Conservation (phyloP, 371 early-diverging fungal genomes). For the Syncephalastrum contaminatum region DNA sequence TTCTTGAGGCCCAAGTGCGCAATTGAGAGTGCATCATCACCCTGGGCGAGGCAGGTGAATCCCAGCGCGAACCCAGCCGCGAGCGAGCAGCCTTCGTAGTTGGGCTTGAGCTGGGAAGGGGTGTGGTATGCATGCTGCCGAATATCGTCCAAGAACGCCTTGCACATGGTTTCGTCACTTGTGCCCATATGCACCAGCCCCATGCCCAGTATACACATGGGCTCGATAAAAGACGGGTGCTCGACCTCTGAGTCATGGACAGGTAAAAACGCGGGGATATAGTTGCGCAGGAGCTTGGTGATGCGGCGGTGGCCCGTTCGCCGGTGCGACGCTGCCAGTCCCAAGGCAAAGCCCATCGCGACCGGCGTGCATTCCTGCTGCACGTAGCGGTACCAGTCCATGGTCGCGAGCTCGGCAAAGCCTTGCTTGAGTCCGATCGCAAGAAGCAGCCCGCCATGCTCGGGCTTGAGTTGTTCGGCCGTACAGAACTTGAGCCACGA, state of each 20-base stretch:
- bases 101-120: slow-evolving; percentile 31
- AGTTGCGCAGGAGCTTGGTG: slow-evolving; percentile 66
- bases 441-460: slow-evolving; percentile 82
- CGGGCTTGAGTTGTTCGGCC: slow-evolving; percentile 47
- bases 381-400: slow-evolving; percentile 66
- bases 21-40: slow-evolving; percentile 50
- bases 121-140: slow-evolving; percentile 31
- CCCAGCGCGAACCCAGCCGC: slow-evolving; percentile 85
- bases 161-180: slow-evolving; percentile 62
- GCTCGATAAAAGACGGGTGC: slow-evolving; percentile 58
- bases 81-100: slow-evolving; percentile 56
- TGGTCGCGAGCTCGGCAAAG: slow-evolving; percentile 58
- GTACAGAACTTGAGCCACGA: slow-evolving; percentile 80
- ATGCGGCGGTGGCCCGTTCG: slow-evolving; percentile 65
- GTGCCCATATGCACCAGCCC: slow-evolving; percentile 77
- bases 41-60: slow-evolving; percentile 72
- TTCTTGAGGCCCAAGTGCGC: slow-evolving; percentile 62
- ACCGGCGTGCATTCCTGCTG: slow-evolving; percentile 65
- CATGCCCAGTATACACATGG: slow-evolving; percentile 70
- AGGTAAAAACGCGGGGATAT: slow-evolving; percentile 61
- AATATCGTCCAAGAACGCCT: slow-evolving; percentile 74
- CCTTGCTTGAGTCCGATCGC: slow-evolving; percentile 83
- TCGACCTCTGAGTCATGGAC: slow-evolving; percentile 46
- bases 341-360: slow-evolving; percentile 73
- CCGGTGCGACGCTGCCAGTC: slow-evolving; percentile 67